Evolutionary conservation across 352 stramenopile species (phyloP).

Genomic region (Poterioochromonas sp.): DNA sequence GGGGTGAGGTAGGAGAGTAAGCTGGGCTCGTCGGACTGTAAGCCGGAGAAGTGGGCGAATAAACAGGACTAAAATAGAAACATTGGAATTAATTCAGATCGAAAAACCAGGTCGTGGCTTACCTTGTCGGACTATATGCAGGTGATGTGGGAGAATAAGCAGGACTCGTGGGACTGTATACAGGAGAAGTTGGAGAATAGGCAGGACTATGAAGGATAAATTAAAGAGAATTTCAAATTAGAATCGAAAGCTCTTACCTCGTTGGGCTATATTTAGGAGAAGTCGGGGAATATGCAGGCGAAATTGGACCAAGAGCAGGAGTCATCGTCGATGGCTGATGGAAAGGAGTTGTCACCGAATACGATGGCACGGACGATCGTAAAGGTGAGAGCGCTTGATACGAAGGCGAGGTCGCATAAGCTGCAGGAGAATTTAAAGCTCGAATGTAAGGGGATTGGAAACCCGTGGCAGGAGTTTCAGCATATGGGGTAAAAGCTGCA

Average conservation of each 20-base stretch:
- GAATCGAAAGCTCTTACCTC: background rate
- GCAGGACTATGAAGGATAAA: slow-evolving; percentile 33
- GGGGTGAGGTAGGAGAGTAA: slow-evolving; percentile 74
- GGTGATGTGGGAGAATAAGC: slow-evolving; percentile 56
- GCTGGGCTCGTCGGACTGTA: slow-evolving; percentile 69
- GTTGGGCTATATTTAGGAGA: slow-evolving; percentile 62
- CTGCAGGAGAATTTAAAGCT: slow-evolving; percentile 22
- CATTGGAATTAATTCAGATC: background rate
- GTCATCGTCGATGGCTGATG: no score
- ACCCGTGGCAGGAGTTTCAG: background rate
- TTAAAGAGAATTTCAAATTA: slow-evolving; percentile 21
- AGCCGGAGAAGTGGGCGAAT: slow-evolving; percentile 62
- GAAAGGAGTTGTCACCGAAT: slow-evolving; percentile 3
- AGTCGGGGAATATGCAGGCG: slow-evolving; percentile 72
- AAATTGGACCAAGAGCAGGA: slow-evolving; percentile 53
- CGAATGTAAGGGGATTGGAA: background rate
- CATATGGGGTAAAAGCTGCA: background rate
- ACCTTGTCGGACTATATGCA: slow-evolving; percentile 50
- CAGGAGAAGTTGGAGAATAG: slow-evolving; percentile 76
- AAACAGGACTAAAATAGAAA: slow-evolving; percentile 47
- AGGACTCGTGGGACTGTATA: slow-evolving; percentile 53
- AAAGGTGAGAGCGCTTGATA: slow-evolving; percentile 49
- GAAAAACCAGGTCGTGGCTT: slow-evolving; percentile 18
- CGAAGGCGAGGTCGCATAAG: slow-evolving; percentile 51
- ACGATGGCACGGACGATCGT: slow-evolving; percentile 46